A percentile compares a stretch with the other conserved stretches of the same genome.
Evolutionary conservation across 306 rosid genomes (phyloP).

Genomic region (Ormosia semicastrata): DNA sequence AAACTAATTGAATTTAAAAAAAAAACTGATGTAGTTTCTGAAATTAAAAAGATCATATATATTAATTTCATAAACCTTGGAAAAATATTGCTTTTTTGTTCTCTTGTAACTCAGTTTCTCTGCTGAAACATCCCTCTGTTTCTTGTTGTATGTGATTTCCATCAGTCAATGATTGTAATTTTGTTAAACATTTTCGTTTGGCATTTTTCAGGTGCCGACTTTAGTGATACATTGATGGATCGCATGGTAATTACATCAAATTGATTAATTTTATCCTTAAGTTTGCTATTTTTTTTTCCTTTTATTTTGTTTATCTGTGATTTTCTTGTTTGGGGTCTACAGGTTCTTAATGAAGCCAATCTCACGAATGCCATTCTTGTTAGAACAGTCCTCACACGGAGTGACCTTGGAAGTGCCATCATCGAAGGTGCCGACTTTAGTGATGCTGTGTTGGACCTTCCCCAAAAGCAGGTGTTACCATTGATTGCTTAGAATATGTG

Average conservation of each 20-base stretch:
- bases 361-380: slow-evolving; percentile 73
- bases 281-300: not conserved
- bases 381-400: slow-evolving; percentile 90
- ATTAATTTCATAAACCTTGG: not conserved
- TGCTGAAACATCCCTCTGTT: not conserved
- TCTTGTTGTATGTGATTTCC: not conserved
- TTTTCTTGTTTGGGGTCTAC: not conserved
- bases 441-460: slow-evolving; percentile 89
- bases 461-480: slow-evolving; percentile 63
- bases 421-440: slow-evolving; percentile 95
- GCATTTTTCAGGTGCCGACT: slow-evolving; percentile 66
- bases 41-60: not conserved
- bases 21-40: not conserved
- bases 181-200: not conserved
- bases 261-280: not conserved
- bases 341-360: slow-evolving; percentile 94
- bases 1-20: not conserved
- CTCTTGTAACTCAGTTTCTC: not conserved
- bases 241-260: slow-evolving; percentile 69
- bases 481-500: not conserved
- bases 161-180: not conserved
- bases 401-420: slow-evolving; percentile 87
- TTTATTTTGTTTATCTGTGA: not conserved
- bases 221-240: slow-evolving; percentile 96
- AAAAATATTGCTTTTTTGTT: not conserved